Percentiles rank a stretch among this genome's conserved stretches.
Conservation (phyloP, 2,329 filamentous ascomycete genomes). For the Pestalotiopsis sp. region DNA sequence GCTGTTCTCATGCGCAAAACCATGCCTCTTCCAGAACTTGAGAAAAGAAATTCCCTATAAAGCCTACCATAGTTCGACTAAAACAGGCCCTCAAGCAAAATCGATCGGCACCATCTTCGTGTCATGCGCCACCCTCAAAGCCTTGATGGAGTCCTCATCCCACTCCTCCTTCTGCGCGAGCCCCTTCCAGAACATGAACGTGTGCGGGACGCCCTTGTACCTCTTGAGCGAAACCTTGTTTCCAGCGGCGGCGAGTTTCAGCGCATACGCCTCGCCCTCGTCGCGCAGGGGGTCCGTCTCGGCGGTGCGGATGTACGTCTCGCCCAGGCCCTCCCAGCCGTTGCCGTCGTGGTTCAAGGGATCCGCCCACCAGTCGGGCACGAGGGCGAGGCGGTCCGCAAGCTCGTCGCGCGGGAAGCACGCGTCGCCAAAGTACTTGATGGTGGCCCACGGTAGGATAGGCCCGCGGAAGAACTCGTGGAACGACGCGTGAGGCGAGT, state of each 20-base stretch:
- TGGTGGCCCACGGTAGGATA: constrained; percentile 35
- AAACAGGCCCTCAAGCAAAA: background rate
- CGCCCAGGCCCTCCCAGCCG: constrained; percentile 31
- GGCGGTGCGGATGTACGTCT: constrained; percentile 35
- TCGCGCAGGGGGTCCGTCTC: constrained; percentile 47
- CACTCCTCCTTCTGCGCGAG: constrained; percentile 33
- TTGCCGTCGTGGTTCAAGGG: constrained; percentile 32
- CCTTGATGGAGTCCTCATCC: constrained; percentile 33
- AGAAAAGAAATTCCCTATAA: background rate
- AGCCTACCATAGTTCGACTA: background rate
- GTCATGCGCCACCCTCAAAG: constrained; percentile 33
- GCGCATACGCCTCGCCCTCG: constrained; percentile 50
- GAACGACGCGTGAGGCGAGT: constrained; percentile 38
- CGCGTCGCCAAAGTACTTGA: constrained; percentile 33
- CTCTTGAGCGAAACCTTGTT: constrained; percentile 47
- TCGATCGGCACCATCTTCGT: background rate
- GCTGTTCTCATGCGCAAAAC: too few species aligned
- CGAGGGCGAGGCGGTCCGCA: constrained; percentile 25
- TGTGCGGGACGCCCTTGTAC: constrained; percentile 50
- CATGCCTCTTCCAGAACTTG: too few species aligned
- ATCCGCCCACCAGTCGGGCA: constrained; percentile 37
- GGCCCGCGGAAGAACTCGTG: constrained; percentile 35
- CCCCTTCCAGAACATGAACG: constrained; percentile 40
- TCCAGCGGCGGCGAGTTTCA: constrained; percentile 43
- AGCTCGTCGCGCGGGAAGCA: constrained; percentile 30